Evolutionary conservation across 305 asterid species (phyloP).

Genomic region (Coffea humblotiana): DNA sequence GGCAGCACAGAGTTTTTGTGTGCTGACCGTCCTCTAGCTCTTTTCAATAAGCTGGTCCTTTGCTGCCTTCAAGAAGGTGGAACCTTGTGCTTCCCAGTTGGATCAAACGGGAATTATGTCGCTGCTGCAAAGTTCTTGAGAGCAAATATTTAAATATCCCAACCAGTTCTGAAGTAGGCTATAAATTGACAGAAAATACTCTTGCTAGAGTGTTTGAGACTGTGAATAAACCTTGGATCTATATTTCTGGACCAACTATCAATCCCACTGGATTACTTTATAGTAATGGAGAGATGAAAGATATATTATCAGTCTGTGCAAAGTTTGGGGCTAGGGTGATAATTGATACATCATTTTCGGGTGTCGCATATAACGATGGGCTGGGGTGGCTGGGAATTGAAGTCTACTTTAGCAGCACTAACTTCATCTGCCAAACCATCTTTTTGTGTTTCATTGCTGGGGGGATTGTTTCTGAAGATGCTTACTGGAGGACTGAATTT

Average conservation of each 20-base stretch:
- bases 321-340: slow-evolving; percentile 76
- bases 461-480: slow-evolving; percentile 80
- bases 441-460: slow-evolving; percentile 69
- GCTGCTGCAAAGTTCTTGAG: slow-evolving; percentile 80
- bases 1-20: slow-evolving; percentile 62
- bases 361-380: slow-evolving; percentile 65
- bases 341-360: slow-evolving; percentile 89
- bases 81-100: slow-evolving; percentile 82
- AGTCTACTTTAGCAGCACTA: slow-evolving; percentile 53
- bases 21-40: slow-evolving; percentile 71
- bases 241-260: slow-evolving; percentile 88
- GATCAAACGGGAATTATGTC: slow-evolving; percentile 84
- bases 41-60: slow-evolving; percentile 79
- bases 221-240: slow-evolving; percentile 78
- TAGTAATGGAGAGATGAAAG: slow-evolving; percentile 77
- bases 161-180: slow-evolving; percentile 58
- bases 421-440: slow-evolving; percentile 47
- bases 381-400: slow-evolving; percentile 67
- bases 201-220: slow-evolving; percentile 49
- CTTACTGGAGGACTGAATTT: slow-evolving; percentile 84
- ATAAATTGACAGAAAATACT: slow-evolving; percentile 67
- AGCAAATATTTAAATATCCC: slow-evolving; percentile 57
- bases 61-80: slow-evolving; percentile 92
- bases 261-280: slow-evolving; percentile 82
- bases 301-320: slow-evolving; percentile 61